Evolutionary conservation across 352 stramenopile genomes (phyloP), one percentile per base, ranked within the genome.

Genomic region (Phytophthora macrochlamydospora): DNA sequence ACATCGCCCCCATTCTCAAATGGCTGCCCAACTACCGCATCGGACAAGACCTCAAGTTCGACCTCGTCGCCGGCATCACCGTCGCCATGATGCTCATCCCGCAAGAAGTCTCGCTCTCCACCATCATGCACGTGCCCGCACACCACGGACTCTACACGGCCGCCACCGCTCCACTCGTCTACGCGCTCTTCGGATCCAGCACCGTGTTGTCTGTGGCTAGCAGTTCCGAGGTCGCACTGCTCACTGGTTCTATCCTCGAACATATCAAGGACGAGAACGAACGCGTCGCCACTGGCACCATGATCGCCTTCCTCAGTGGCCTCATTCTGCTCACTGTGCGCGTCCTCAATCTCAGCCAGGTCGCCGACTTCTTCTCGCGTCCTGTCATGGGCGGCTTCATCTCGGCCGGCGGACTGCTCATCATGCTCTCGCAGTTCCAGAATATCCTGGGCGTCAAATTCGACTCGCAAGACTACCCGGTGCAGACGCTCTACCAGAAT

Each of bases 311-410:
- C 65, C 66, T 97, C 52, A 88, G 87, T 28, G 90, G 89, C 12
- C 35, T 83, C 54, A 85, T 89, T 62, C 79, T 96, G 51, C 62
- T 97, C 30, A 56, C 84, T 32, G 75, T 97, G 51, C 82, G 90
- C 30, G 30, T 96, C n/a, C 61, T 95, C 9, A 77, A 83, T n/a
- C 77, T 96, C 46, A 90, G 90, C 24, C 89, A 94, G 43, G 73
- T 98, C 44, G 88, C 88, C 18, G 88, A 91, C 49, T 96, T 98
- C 70, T 85, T 97, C 62, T 93, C 85, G 0, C 84, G 94, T 54
- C 88, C 92, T 2, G 90, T 98, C 51, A 85, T 97, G 65, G 91
- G 83, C 3, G 91, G 91, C 35, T 98, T 98, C 68, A 96, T 94
- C 46, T 94, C 83, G 11, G 91, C 77, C 37, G 89, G 87, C 4